Percentiles rank a stretch among this genome's conserved stretches.
Conservation (phyloP, 805 yeast species). For the Candida ficus region DNA sequence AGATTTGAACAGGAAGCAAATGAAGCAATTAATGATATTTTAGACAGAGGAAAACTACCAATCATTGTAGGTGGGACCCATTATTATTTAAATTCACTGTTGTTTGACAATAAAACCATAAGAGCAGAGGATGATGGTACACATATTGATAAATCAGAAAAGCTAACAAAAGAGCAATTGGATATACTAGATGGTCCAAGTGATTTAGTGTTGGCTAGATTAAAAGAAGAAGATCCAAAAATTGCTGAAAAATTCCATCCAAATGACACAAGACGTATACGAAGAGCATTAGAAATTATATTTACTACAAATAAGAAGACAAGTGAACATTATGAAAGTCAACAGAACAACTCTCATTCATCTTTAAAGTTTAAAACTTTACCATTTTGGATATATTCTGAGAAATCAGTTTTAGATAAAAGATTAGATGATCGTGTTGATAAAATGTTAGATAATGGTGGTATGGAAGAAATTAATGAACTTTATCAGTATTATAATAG, state of each 20-base stretch:
- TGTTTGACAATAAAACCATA: slow-evolving; percentile 67
- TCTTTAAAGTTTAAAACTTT: slow-evolving; percentile 56
- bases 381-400: slow-evolving; percentile 79
- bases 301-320: slow-evolving; percentile 62
- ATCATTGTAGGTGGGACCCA: slow-evolving; percentile 95
- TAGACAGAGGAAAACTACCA: slow-evolving; percentile 66
- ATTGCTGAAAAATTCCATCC: slow-evolving; percentile 87
- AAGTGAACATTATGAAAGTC: slow-evolving; percentile 64
- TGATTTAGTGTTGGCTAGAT: slow-evolving; percentile 41
- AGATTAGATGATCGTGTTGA: slow-evolving; percentile 81
- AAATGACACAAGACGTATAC: slow-evolving; percentile 72
- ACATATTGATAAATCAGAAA: slow-evolving; percentile 1
- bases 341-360: slow-evolving; percentile 40
- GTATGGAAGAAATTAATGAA: slow-evolving; percentile 59
- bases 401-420: slow-evolving; percentile 46
- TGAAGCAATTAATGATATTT: slow-evolving; percentile 56
- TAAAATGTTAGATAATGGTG: slow-evolving; percentile 70
- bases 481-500: slow-evolving; percentile 43
- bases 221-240: slow-evolving; percentile 58
- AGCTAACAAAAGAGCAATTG: slow-evolving; percentile 29
- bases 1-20: slow-evolving; percentile 71
- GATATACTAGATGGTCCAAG: slow-evolving; percentile 52
- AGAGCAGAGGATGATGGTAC: slow-evolving; percentile 24
- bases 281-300: slow-evolving; percentile 77
- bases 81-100: slow-evolving; percentile 76